These are phyloP conservation scores for Handroanthus guayacan DNA, from an alignment of 257 asterid species.

Conservation along the genomic window DNA sequence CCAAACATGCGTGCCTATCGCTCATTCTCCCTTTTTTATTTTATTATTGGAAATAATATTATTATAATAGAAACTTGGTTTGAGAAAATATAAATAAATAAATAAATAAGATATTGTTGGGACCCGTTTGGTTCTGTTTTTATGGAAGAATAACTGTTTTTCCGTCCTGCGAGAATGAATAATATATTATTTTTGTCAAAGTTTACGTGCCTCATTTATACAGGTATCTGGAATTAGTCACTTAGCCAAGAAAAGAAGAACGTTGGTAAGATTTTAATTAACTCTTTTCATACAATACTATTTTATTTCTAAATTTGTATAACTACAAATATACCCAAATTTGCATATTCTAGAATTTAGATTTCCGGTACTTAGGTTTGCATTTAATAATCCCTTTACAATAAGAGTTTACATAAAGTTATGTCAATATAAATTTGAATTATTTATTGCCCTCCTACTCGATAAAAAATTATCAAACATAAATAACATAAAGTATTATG, in stretches of 20 bases:
- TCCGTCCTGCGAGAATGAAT: not conserved
- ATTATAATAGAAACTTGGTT: not conserved
- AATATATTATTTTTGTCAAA: not conserved
- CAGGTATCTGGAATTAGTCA: not conserved
- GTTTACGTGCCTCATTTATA: not conserved
- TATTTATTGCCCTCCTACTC: too few species aligned
- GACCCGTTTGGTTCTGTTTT: not conserved
- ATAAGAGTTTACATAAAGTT: not conserved
- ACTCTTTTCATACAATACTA: too few species aligned
- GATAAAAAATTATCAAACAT: too few species aligned
- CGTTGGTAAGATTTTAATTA: not conserved
- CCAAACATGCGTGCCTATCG: conserved; percentile 25
- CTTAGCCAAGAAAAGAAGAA: not conserved
- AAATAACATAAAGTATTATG: too few species aligned
- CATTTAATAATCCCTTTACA: too few species aligned
- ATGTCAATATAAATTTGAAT: too few species aligned
- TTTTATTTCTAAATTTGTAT: too few species aligned
- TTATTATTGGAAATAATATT: not conserved
- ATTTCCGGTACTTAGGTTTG: not conserved
- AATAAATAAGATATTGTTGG: not conserved
- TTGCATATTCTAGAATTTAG: not conserved
- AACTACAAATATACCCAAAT: not conserved
- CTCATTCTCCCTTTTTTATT: not conserved
- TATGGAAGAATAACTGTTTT: not conserved
- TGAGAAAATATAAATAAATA: not conserved